Percentiles rank a stretch among this genome's conserved stretches.
phyloP scores from a whole-genome alignment of 2,329 filamentous ascomycete species.

The Neoscytalidium dimidiatum region DNA sequence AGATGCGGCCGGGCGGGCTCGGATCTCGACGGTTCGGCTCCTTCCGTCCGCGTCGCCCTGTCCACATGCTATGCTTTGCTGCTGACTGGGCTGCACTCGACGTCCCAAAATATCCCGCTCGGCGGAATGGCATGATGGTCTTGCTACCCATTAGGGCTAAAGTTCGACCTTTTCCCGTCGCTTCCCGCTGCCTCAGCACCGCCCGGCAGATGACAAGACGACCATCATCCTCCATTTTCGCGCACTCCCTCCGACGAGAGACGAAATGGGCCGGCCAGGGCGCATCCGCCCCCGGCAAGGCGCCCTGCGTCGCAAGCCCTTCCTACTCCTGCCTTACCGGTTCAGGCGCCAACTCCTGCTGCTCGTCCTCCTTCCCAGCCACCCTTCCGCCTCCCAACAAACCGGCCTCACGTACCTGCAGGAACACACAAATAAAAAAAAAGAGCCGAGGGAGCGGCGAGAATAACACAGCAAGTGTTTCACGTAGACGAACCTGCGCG shows the following conservation, averaged over 20 bases:
- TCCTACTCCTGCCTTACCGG: constrained; percentile 3
- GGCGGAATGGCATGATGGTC: background rate
- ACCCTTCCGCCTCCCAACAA: background rate
- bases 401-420: background rate
- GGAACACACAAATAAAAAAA: too few species aligned
- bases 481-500: constrained; percentile 1
- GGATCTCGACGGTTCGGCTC: background rate
- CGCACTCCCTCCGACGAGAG: background rate
- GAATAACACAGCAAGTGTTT: background rate
- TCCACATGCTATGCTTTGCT: background rate
- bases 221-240: too few species aligned
- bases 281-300: background rate
- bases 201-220: too few species aligned
- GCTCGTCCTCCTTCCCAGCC: background rate
- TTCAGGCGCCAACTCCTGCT: background rate
- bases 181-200: background rate
- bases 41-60: background rate
- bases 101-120: background rate
- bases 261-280: background rate
- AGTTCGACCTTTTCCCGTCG: background rate
- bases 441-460: too few species aligned
- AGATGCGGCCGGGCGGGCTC: background rate
- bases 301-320: background rate
- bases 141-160: background rate
- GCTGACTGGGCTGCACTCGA: background rate